A percentile compares a stretch with the other conserved stretches of the same genome.
Conservation (phyloP, 2,329 filamentous ascomycete genomes). For the Chrysosporium keratinophilum region DNA sequence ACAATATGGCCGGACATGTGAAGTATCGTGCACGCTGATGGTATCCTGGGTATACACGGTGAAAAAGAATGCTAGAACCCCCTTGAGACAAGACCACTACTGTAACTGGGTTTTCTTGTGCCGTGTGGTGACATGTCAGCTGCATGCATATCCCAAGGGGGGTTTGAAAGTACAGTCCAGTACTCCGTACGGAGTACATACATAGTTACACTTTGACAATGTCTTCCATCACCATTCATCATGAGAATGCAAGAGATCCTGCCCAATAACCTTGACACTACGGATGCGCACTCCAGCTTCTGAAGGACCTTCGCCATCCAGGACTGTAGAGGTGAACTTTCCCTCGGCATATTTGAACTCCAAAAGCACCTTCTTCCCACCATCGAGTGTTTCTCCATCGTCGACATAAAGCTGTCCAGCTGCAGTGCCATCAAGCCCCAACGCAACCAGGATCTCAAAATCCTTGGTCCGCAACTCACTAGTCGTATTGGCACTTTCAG, state of each 20-base stretch:
- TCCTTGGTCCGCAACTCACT: slow-evolving; percentile 50
- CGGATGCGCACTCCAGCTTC: background rate
- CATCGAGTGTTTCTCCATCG: slow-evolving; percentile 59
- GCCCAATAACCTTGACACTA: background rate
- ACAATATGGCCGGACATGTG: too few species aligned
- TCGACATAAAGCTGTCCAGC: slow-evolving; percentile 62
- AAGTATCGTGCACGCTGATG: too few species aligned
- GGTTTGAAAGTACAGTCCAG: too few species aligned
- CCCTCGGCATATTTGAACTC: slow-evolving; percentile 47
- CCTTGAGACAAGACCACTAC: too few species aligned
- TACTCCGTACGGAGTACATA: too few species aligned
- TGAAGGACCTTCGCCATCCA: background rate
- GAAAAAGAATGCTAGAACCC: too few species aligned
- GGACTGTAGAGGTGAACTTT: slow-evolving; percentile 16
- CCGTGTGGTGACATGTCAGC: too few species aligned
- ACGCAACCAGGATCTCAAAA: slow-evolving; percentile 62
- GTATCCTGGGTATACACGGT: too few species aligned
- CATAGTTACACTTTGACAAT: too few species aligned
- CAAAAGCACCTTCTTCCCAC: slow-evolving; percentile 45
- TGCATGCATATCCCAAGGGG: too few species aligned
- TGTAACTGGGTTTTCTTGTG: too few species aligned
- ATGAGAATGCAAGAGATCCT: background rate
- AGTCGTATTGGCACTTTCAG: slow-evolving; percentile 47
- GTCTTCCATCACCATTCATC: background rate
- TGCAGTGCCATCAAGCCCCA: slow-evolving; percentile 52